These are phyloP conservation scores for Tetragonia tetragonoides DNA, from an alignment of 148 eudicot genomes.

Conservation along the genomic window DNA sequence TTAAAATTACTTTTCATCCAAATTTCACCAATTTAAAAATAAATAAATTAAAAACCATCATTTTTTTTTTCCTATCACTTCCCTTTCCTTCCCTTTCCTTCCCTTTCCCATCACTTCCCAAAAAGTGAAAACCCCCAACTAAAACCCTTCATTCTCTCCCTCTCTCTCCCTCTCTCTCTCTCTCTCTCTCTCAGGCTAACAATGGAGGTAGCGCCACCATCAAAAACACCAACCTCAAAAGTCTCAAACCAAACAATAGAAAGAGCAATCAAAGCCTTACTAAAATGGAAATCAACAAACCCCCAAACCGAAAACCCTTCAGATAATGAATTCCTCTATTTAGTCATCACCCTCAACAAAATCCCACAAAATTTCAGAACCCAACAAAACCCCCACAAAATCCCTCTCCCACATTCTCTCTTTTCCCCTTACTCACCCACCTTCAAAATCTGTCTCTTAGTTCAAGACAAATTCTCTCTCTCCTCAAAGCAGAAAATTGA, in stretches of 20 bases:
- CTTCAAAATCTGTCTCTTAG: conserved; percentile 43
- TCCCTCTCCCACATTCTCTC: conserved; percentile 62
- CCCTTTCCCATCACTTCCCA: too few relatives aligned
- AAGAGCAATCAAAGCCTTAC: conserved; percentile 45
- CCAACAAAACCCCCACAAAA: conserved; percentile 37
- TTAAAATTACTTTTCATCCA: too few relatives aligned
- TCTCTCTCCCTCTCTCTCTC: background rate
- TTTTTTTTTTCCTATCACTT: too few relatives aligned
- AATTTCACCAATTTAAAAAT: too few relatives aligned
- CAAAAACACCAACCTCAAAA: conserved; percentile 8
- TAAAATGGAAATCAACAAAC: conserved; percentile 44
- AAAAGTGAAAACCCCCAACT: too few relatives aligned
- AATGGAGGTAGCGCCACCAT: conserved; percentile 6
- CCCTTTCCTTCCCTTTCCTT: too few relatives aligned
- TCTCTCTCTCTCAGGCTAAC: background rate
- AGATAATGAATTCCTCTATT: conserved; percentile 57
- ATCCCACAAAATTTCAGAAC: conserved; percentile 40
- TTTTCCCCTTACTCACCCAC: conserved; percentile 30
- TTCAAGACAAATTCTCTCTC: conserved; percentile 44
- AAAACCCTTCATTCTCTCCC: too few relatives aligned
- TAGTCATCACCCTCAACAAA: conserved; percentile 63
- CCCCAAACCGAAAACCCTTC: conserved; percentile 33
- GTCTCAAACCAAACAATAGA: conserved; percentile 18
- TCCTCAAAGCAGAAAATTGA: conserved; percentile 39
- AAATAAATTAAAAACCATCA: too few relatives aligned